phyloP scores from a whole-genome alignment of 2,329 filamentous ascomycete species.

The Hypoxylon sp. region DNA sequence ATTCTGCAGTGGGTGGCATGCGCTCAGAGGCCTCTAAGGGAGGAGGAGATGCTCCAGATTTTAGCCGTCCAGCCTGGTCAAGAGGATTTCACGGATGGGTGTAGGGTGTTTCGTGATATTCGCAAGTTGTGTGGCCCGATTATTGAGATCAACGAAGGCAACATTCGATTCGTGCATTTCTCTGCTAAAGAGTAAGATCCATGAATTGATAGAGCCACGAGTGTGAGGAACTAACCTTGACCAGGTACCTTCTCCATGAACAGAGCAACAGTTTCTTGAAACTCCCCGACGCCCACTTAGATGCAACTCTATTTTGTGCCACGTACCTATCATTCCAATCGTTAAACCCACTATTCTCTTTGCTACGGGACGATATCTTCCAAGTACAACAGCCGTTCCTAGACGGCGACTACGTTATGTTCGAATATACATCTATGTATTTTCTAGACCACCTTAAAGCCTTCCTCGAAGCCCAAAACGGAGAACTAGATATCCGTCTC shows the following conservation, averaged over 20 bases:
- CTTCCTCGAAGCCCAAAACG: conserved; percentile 3
- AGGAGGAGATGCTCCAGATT: conserved; percentile 33
- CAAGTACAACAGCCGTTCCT: conserved; percentile 4
- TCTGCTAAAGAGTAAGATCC: conserved; percentile 34
- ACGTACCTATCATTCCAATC: conserved; percentile 34
- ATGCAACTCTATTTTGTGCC: conserved; percentile 21
- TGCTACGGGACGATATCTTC: neutral
- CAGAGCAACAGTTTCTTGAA: conserved; percentile 29
- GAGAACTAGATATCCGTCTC: conserved; percentile 2
- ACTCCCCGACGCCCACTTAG: conserved; percentile 23
- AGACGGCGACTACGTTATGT: conserved; percentile 32
- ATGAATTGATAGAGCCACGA: neutral
- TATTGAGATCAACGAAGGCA: conserved; percentile 22
- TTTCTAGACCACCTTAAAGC: conserved; percentile 32
- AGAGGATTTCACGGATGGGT: conserved; percentile 26
- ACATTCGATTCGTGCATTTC: conserved; percentile 35
- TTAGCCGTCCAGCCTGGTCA: conserved; percentile 21
- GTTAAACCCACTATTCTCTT: conserved; percentile 20
- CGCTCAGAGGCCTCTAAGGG: conserved; percentile 27
- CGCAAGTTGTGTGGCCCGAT: conserved; percentile 30
- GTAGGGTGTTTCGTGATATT: conserved; percentile 29
- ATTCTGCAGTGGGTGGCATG: conserved; percentile 38
- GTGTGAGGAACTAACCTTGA: neutral
- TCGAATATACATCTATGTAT: conserved; percentile 30
- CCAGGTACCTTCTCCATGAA: conserved; percentile 35